Evolutionary conservation across 192 early-diverging fungal genomes (phyloP), one percentile per base, ranked within the genome.

Genomic region (Helicostylum pulchrum): DNA sequence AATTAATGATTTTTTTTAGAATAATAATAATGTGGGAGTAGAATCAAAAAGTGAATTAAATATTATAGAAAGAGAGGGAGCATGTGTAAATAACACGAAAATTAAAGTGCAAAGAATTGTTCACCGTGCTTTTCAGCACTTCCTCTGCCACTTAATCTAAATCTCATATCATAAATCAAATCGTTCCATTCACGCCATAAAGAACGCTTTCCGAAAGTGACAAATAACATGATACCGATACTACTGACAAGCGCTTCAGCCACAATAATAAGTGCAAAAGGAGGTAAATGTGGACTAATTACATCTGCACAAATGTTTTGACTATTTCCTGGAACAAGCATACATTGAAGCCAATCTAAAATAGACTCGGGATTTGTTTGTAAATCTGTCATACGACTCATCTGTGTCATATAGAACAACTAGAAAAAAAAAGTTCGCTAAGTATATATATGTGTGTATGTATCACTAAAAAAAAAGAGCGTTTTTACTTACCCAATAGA

Each of bases 361-460:
- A 73, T 66, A 55, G 78, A 19, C 7, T 49, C 30, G 0, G 61
- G 46, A 6, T 61, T 48, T 3, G 61, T 52, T 4, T 32, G 32
- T 9, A 61, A 36, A 30, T 64, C 65, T 0, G 70, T 59, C 26
- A 79, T 53, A 48, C 69, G 69, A 15, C 45, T 34, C 9, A 83
- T 65, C 56, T 81, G 73, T 7, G 75, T 53, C 50, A 76, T 77
- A 54, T 83, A 83, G 58, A 83, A 81, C 17, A 83, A n/a, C 71
- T 72, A 48, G 15, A 43, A 46, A 23, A 30, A 32, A 53, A 53
- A 42, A 31, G 4, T 30, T 7, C 23, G 32, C 26, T 32, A 21
- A 21, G 50, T 20, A 20, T 20, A 23, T 20, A 4, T 26, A 4
- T 20, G 20, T 20, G 4, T 20, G 19, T 26, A 4, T 20, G 20